Percentiles rank a stretch among this genome's conserved stretches.
phyloP scores from a whole-genome alignment of 2,329 filamentous ascomycete genomes.

The Phaeosphaeria sp. region DNA sequence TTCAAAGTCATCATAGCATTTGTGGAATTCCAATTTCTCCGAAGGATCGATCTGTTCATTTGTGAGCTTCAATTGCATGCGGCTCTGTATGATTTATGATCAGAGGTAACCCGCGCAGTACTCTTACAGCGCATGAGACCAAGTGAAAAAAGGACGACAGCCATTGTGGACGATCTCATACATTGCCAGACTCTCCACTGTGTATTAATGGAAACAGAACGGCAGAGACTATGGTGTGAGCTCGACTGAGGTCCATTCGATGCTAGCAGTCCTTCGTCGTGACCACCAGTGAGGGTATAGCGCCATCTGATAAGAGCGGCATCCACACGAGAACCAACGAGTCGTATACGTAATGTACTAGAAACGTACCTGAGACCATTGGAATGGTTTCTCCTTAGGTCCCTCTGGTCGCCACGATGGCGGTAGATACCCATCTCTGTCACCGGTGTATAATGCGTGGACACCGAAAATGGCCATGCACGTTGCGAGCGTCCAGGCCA shows the following conservation, averaged over 20 bases:
- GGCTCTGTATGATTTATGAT: not conserved
- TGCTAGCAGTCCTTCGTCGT: not conserved
- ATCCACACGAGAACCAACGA: not conserved
- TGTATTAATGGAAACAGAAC: not conserved
- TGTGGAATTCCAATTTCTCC: conserved; percentile 35
- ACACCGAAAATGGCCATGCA: conserved; percentile 24
- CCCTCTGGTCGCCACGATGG: conserved; percentile 5
- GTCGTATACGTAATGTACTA: conserved; percentile 1
- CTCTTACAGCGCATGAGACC: not conserved
- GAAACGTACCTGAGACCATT: conserved; percentile 30
- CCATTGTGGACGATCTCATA: not conserved
- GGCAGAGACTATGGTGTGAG: not conserved
- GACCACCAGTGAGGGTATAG: not conserved
- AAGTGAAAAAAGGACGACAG: not conserved
- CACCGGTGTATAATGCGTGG: conserved; percentile 22
- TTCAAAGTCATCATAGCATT: conserved; percentile 40
- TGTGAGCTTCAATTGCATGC: conserved; percentile 14
- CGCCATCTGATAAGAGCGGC: not conserved
- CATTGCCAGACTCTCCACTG: not conserved
- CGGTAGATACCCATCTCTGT: conserved; percentile 14
- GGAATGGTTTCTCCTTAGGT: conserved; percentile 13
- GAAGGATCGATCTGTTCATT: conserved; percentile 1
- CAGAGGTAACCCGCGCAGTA: not conserved
- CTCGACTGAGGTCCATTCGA: not conserved
- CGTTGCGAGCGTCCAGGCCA: conserved; percentile 23